Base-by-base conservation (phyloP, 139 green algal species). In the Diplosphaera chodatii region DNA sequence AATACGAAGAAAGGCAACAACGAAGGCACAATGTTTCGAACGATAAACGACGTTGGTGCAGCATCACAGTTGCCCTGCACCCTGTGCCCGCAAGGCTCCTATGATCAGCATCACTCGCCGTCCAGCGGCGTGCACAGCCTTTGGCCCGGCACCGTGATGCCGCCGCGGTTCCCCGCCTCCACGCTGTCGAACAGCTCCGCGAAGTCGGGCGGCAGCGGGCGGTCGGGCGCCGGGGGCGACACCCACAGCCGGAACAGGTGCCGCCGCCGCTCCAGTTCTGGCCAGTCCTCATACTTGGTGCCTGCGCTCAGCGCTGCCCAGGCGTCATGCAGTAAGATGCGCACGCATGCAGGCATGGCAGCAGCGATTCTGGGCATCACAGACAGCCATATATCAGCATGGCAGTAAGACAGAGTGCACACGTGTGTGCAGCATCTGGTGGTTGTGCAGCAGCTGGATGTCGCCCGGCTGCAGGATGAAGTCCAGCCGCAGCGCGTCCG, bases 381-480 rank as follows among this genome's bases (percentile, higher is more conserved):
- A n/a, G n/a, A n/a, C n/a, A n/a, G n/a, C n/a, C n/a, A n/a, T n/a
- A n/a, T n/a, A n/a, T n/a, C n/a, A n/a, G n/a, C n/a, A n/a, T n/a
- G n/a, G n/a, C n/a, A 48, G 8, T 13, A 59, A 59, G 48, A 3
- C 15, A 65, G 40, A 18, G 34, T n/a, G 4, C 34, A 21, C 64
- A 69, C 86, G 74, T 1, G 69, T 74, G 75, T 91, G 85, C 31
- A 90, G 67, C 48, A 72, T 69, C 2, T 70, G 80, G 72, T 89
- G 83, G 79, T 90, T 92, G 80, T 80, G 77, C 25, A 92, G 74
- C 31, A 92, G 67, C 81, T 92, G 86, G 18, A 92, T 73, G 71
- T 90, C 86, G 20, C 82, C 83, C n/a, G 84, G 81, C 77, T 86
- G 71, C 67, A 92, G 82, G 65, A 77, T 75, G 27, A 73, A 78